Evolutionary conservation across 148 eudicot genomes (phyloP).

Genomic region (Cornus florida): DNA sequence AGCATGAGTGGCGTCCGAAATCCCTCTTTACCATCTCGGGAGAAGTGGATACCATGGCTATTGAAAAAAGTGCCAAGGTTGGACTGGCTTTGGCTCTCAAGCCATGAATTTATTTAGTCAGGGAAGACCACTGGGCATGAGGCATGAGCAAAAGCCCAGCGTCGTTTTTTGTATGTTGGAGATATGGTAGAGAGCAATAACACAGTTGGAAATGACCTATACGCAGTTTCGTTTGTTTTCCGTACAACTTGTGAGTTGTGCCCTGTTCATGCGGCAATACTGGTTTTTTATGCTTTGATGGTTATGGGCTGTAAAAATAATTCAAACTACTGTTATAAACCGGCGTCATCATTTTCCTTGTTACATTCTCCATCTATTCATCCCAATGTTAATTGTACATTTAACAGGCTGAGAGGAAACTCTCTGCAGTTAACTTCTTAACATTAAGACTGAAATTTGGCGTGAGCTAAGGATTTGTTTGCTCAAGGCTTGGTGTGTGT

Average conservation of each 20-base stretch:
- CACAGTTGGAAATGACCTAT: background rate
- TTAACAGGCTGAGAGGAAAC: background rate
- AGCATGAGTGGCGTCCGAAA: slow-evolving; percentile 77
- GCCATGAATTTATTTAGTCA: slow-evolving; percentile 40
- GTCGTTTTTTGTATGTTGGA: slow-evolving; percentile 11
- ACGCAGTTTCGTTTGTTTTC: background rate
- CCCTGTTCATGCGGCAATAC: background rate
- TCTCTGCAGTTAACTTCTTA: background rate
- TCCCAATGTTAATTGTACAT: background rate
- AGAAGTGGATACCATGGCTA: slow-evolving; percentile 79
- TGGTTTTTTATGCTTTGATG: slow-evolving; percentile 23
- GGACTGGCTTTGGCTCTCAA: slow-evolving; percentile 70
- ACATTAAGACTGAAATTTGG: no score
- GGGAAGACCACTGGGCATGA: background rate
- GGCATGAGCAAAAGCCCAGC: background rate
- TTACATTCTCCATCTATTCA: background rate
- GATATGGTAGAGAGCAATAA: slow-evolving; percentile 22
- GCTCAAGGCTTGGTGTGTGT: no score
- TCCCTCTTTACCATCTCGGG: slow-evolving; percentile 70
- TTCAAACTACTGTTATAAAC: slow-evolving; percentile 24
- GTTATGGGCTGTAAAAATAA: slow-evolving; percentile 34
- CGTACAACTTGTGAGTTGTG: background rate
- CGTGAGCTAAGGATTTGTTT: no score
- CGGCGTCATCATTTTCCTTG: slow-evolving; percentile 9
- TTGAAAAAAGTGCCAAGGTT: slow-evolving; percentile 77